Evolutionary conservation across 2,329 filamentous ascomycete genomes (phyloP).

Genomic region (Zopfia rhizophila): DNA sequence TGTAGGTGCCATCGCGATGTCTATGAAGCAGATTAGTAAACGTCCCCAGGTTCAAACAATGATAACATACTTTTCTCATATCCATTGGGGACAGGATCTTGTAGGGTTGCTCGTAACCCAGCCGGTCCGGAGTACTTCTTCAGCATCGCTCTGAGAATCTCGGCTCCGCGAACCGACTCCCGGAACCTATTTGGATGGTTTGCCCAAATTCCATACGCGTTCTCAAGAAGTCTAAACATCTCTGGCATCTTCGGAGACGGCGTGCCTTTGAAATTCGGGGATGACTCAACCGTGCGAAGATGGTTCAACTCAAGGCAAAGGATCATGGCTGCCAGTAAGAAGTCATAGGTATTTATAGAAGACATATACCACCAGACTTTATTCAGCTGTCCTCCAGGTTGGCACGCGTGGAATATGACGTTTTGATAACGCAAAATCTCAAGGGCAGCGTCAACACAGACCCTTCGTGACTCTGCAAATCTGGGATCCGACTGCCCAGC

Average conservation of each 20-base stretch:
- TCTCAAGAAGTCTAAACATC: slow-evolving; percentile 20
- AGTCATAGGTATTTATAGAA: slow-evolving; percentile 58
- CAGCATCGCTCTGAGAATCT: slow-evolving; percentile 27
- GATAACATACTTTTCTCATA: slow-evolving; percentile 19
- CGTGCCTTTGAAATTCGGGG: too few species aligned
- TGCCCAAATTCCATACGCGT: slow-evolving; percentile 29
- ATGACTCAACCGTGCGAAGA: slow-evolving; percentile 16
- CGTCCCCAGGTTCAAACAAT: too few species aligned
- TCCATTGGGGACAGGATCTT: slow-evolving; percentile 5
- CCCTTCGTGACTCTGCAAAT: slow-evolving; percentile 56
- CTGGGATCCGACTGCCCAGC: slow-evolving; percentile 44
- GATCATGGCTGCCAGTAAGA: slow-evolving; percentile 61
- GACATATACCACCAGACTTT: slow-evolving; percentile 58
- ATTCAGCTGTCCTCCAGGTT: slow-evolving; percentile 56
- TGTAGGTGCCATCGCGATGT: slow-evolving; percentile 7
- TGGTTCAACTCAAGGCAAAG: slow-evolving; percentile 58
- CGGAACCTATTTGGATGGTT: slow-evolving; percentile 28
- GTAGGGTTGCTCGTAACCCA: not conserved
- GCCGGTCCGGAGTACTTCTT: slow-evolving; percentile 20
- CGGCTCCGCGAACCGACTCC: slow-evolving; percentile 27
- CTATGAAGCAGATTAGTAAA: too few species aligned
- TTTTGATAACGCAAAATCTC: slow-evolving; percentile 61
- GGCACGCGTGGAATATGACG: slow-evolving; percentile 61
- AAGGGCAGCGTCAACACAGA: slow-evolving; percentile 61
- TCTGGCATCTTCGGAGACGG: slow-evolving; percentile 12